phyloP scores from a whole-genome alignment of 2,329 filamentous ascomycete species.

The Scorias spongiosa region DNA sequence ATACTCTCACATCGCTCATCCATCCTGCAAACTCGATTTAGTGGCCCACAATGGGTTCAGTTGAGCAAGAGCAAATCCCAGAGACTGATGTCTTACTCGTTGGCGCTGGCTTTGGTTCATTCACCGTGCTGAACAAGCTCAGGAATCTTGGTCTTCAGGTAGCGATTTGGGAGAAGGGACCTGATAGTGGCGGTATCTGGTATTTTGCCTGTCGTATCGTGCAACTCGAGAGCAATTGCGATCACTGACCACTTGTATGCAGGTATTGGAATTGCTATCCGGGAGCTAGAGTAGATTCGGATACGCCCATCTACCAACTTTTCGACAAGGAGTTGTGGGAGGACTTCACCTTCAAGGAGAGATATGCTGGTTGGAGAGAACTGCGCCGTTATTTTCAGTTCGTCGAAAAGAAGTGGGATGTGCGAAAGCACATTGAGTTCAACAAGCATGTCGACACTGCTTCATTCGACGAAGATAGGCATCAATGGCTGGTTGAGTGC shows the following conservation, averaged over 20 bases:
- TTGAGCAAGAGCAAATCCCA: background rate
- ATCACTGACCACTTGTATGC: constrained; percentile 10
- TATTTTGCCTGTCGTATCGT: constrained; percentile 1
- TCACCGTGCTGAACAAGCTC: constrained; percentile 15
- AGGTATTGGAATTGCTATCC: constrained; percentile 16
- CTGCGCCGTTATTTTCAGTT: constrained; percentile 44
- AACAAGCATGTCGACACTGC: constrained; percentile 40
- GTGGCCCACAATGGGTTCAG: background rate
- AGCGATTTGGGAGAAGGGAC: constrained; percentile 21
- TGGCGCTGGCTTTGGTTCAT: constrained; percentile 8
- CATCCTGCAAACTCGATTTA: too few species aligned
- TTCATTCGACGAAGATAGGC: constrained; percentile 33
- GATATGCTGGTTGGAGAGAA: constrained; percentile 25
- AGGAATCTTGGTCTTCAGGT: constrained; percentile 18
- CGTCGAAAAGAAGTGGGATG: constrained; percentile 38
- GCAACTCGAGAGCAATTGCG: constrained; percentile 9
- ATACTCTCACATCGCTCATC: too few species aligned
- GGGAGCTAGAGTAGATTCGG: constrained; percentile 30
- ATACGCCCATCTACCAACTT: constrained; percentile 18
- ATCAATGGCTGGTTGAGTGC: constrained; percentile 37
- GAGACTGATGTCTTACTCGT: constrained; percentile 10
- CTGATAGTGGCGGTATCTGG: constrained; percentile 23
- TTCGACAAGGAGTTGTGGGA: constrained; percentile 20
- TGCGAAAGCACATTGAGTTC: constrained; percentile 42
- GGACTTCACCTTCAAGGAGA: constrained; percentile 37